Percentiles rank a stretch among this genome's conserved stretches.
Evolutionary conservation across 2,329 filamentous ascomycete genomes (phyloP).

Genomic region (Aspergillus fructus): DNA sequence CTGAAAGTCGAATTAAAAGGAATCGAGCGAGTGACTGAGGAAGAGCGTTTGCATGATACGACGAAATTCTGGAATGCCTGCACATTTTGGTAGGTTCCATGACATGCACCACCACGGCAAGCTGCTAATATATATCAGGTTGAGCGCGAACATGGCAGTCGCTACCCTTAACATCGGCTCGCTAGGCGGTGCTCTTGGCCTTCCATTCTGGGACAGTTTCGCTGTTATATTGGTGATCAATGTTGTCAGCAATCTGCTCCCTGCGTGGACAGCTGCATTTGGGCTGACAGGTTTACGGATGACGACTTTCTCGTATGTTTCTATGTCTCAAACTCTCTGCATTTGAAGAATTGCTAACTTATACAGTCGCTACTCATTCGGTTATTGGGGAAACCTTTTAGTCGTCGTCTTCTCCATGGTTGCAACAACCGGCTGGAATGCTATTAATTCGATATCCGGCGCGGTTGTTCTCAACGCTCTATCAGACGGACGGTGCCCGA

Average conservation of each 20-base stretch:
- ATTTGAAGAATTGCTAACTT: not conserved
- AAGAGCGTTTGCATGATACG: slow-evolving; percentile 21
- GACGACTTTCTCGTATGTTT: slow-evolving; percentile 33
- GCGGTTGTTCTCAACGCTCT: slow-evolving; percentile 36
- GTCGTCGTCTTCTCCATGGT: slow-evolving; percentile 40
- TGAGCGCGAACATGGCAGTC: slow-evolving; percentile 40
- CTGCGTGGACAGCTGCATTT: slow-evolving; percentile 31
- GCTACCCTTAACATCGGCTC: slow-evolving; percentile 36
- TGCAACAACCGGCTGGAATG: slow-evolving; percentile 40
- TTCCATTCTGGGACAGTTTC: slow-evolving; percentile 40
- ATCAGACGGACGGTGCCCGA: slow-evolving; percentile 36
- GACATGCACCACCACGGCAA: not conserved
- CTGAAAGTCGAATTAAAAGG: slow-evolving; percentile 24
- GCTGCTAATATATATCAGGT: slow-evolving; percentile 20
- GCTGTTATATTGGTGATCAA: slow-evolving; percentile 37
- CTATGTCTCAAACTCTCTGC: not conserved
- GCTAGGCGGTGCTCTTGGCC: slow-evolving; percentile 31
- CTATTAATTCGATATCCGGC: slow-evolving; percentile 40
- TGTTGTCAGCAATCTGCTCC: slow-evolving; percentile 29
- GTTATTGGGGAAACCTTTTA: slow-evolving; percentile 39
- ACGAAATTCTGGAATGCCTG: slow-evolving; percentile 27
- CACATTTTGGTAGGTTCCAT: slow-evolving; percentile 13
- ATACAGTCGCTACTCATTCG: slow-evolving; percentile 37
- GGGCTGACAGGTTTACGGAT: slow-evolving; percentile 37
- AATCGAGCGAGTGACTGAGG: slow-evolving; percentile 24